Percentiles rank a stretch among this genome's conserved stretches.
Evolutionary conservation across 169 alveolate species (phyloP).

Genomic region (Cryptosporidium muris): DNA sequence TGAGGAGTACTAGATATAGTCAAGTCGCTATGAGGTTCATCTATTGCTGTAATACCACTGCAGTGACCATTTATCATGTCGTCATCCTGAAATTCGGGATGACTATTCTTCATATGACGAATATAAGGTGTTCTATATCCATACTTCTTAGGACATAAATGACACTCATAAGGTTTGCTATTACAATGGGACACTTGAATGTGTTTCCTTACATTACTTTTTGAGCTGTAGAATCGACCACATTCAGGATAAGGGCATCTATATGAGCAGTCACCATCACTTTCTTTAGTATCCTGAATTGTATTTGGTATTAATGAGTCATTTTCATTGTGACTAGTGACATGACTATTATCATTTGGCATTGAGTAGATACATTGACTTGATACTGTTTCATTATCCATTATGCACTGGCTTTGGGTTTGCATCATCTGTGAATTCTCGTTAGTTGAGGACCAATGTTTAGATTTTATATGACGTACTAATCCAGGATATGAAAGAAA

Average conservation of each 20-base stretch:
- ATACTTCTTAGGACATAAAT: constrained; percentile 62
- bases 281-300: constrained; percentile 61
- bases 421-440: constrained; percentile 37
- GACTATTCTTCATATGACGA: constrained; percentile 70
- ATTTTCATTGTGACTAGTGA: constrained; percentile 49
- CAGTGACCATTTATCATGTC: constrained; percentile 58
- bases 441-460: constrained; percentile 68
- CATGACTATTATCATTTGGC: constrained; percentile 36
- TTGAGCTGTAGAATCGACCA: constrained; percentile 69
- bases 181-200: constrained; percentile 68
- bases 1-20: constrained; percentile 70
- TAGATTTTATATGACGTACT: constrained; percentile 68
- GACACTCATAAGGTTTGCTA: constrained; percentile 69
- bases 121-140: constrained; percentile 71
- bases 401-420: constrained; percentile 52
- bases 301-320: constrained; percentile 51
- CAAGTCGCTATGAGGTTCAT: constrained; percentile 67
- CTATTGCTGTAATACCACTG: constrained; percentile 69
- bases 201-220: constrained; percentile 69
- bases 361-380: constrained; percentile 46
- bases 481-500: constrained; percentile 68
- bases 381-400: constrained; percentile 30
- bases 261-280: constrained; percentile 70
- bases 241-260: constrained; percentile 72
- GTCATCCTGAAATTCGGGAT: constrained; percentile 70